Percentiles rank a stretch among this genome's conserved stretches.
Conservation (phyloP, 768 basidiomycete genomes). For the Podaxis carcinomalis region DNA sequence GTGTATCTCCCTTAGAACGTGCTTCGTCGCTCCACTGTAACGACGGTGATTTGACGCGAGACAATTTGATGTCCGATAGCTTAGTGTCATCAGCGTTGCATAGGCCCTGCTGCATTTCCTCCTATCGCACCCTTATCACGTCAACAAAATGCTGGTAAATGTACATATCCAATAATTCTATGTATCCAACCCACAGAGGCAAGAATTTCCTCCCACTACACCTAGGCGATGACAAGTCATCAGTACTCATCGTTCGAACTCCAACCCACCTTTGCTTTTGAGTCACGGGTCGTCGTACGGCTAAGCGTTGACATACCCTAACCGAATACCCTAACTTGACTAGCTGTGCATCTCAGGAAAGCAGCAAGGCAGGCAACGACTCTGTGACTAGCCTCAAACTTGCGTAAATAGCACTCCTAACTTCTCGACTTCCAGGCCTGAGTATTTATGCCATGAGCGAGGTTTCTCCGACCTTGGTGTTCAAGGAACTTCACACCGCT, state of each 20-base stretch:
- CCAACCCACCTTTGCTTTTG: no score
- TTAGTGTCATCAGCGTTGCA: not conserved
- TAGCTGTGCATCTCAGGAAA: not conserved
- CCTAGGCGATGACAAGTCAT: not conserved
- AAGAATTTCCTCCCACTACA: not conserved
- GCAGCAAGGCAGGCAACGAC: no score
- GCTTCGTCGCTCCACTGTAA: not conserved
- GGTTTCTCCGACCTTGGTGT: no score
- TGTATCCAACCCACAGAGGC: not conserved
- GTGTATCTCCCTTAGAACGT: not conserved
- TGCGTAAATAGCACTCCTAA: not conserved
- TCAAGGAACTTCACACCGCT: no score
- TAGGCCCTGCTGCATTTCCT: not conserved
- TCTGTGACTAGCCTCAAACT: not conserved
- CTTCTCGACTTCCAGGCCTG: no score
- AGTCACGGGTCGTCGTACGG: not conserved
- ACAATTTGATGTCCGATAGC: not conserved
- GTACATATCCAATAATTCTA: no score
- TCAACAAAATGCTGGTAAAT: not conserved
- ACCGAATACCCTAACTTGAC: not conserved
- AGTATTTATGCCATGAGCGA: no score
- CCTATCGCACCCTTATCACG: not conserved
- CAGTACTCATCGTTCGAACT: not conserved
- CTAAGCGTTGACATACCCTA: not conserved
- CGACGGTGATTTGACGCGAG: not conserved